Percentiles rank a stretch among this genome's conserved stretches.
These are phyloP conservation scores for Globisporangium paroecandrum DNA, from an alignment of 352 stramenopile species.

Conservation along the genomic window DNA sequence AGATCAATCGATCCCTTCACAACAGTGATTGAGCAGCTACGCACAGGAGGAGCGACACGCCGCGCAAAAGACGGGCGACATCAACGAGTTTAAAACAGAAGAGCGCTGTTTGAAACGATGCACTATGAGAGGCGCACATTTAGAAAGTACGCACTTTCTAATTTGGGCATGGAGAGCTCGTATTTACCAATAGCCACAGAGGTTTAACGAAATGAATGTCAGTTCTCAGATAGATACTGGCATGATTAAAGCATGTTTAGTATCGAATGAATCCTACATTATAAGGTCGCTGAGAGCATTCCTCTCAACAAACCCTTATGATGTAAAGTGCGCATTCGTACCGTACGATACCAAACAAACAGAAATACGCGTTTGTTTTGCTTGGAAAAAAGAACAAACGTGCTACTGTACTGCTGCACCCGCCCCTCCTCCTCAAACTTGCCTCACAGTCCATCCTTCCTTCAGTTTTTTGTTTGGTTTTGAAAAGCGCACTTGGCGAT, in stretches of 20 bases:
- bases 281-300: not conserved
- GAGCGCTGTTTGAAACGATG: not conserved
- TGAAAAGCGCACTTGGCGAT: not conserved
- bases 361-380: not conserved
- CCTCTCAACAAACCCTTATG: not conserved
- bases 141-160: not conserved
- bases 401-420: not conserved
- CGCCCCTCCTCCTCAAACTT: not conserved
- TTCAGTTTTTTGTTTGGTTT: conserved; percentile 7
- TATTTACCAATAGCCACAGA: not conserved
- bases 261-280: not conserved
- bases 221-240: no score
- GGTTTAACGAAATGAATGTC: not conserved
- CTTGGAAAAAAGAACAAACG: conserved; percentile 1
- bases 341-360: conserved; percentile 4
- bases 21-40: not conserved
- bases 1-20: not conserved
- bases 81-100: not conserved
- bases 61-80: not conserved
- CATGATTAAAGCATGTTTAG: not conserved
- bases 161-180: no score
- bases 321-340: not conserved
- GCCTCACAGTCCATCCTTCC: conserved; percentile 9
- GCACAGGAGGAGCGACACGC: not conserved
- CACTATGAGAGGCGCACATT: not conserved